Evolutionary conservation across 768 basidiomycete genomes (phyloP).

Genomic region (Panaeolus papilionaceus): DNA sequence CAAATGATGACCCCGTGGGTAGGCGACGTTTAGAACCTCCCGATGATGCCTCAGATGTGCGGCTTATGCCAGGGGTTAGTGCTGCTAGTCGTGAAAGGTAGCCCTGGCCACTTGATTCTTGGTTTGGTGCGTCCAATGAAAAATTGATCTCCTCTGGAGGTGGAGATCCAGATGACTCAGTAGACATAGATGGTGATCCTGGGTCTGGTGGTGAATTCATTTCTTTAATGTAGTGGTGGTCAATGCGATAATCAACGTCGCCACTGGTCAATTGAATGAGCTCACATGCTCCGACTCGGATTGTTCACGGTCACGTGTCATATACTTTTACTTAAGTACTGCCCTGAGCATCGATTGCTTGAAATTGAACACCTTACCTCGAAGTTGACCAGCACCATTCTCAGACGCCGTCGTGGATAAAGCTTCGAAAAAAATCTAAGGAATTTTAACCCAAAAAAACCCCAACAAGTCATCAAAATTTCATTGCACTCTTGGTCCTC

Average conservation of each 20-base stretch:
- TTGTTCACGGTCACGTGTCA: constrained; percentile 8
- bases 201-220: constrained; percentile 13
- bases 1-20: constrained; percentile 6
- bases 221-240: background rate
- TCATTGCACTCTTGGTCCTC: no score
- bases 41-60: background rate
- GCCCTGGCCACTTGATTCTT: constrained; percentile 5
- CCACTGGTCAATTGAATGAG: background rate
- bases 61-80: background rate
- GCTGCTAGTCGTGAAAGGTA: background rate
- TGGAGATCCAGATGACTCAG: constrained; percentile 7
- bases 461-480: no score
- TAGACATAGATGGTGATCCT: constrained; percentile 2
- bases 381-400: no score
- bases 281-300: no score
- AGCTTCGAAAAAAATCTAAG: background rate
- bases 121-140: background rate
- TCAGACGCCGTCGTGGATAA: background rate
- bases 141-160: constrained; percentile 11
- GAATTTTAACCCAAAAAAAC: no score
- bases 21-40: constrained; percentile 6
- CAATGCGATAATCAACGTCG: background rate
- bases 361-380: no score
- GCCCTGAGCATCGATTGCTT: no score
- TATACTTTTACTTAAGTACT: background rate